A percentile compares a stretch with the other conserved stretches of the same genome.
These are phyloP conservation scores for Plasmodiophora brassicae DNA, from an alignment of 208 protist genomes.

Conservation along the genomic window DNA sequence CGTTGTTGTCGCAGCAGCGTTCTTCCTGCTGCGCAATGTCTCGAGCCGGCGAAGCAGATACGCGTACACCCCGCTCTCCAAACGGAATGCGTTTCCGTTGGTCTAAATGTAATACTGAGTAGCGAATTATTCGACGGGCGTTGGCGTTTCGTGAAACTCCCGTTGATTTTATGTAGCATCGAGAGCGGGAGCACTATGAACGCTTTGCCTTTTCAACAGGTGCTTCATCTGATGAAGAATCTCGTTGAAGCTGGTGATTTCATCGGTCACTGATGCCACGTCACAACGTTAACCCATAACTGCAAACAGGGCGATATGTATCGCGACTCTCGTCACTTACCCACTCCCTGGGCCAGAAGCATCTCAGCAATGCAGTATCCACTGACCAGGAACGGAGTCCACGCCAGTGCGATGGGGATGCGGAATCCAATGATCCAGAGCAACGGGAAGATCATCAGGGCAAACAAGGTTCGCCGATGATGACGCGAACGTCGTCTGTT, in stretches of 20 bases:
- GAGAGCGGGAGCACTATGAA: too few relatives aligned
- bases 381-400: neutral
- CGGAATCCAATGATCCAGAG: neutral
- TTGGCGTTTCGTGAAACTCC: too few relatives aligned
- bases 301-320: too few relatives aligned
- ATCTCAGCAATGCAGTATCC: conserved; percentile 15
- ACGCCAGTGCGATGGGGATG: neutral
- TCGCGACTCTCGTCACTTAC: too few relatives aligned
- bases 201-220: too few relatives aligned
- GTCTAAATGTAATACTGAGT: too few relatives aligned
- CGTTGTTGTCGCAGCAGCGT: neutral
- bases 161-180: too few relatives aligned
- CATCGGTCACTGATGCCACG: neutral
- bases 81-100: too few relatives aligned
- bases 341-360: conserved; percentile 18
- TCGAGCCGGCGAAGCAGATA: too few relatives aligned
- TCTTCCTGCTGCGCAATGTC: neutral
- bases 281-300: too few relatives aligned
- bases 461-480: neutral
- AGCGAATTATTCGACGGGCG: too few relatives aligned
- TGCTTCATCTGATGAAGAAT: conserved; percentile 25
- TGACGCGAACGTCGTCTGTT: neutral
- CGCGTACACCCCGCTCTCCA: too few relatives aligned
- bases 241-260: conserved; percentile 12
- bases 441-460: neutral